Conservation (phyloP, 305 asterid species). For the Rubia tinctorum region DNA sequence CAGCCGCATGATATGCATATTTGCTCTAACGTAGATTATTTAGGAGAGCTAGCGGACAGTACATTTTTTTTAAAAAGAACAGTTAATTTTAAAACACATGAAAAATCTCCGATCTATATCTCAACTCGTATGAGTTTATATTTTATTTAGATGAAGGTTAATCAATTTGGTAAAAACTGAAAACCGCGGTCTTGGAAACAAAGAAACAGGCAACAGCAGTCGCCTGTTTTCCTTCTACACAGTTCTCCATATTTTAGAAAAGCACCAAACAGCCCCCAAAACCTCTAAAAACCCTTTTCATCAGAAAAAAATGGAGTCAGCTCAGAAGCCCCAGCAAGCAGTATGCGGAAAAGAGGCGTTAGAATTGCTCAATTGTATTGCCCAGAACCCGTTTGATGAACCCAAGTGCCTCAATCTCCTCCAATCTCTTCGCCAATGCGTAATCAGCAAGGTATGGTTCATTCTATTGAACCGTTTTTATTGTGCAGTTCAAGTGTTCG, state of each 20-base stretch:
- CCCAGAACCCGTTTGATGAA: constrained; percentile 49
- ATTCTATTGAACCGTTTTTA: not conserved
- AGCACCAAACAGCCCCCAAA: constrained; percentile 1
- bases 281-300: not conserved
- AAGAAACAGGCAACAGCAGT: not conserved
- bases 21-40: too few species aligned
- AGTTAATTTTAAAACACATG: too few species aligned
- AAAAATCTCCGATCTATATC: too few species aligned
- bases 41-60: too few species aligned
- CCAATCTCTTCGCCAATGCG: constrained; percentile 58
- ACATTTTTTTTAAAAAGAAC: too few species aligned
- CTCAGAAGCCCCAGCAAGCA: constrained; percentile 39
- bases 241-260: not conserved
- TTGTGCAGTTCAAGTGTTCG: constrained; percentile 8
- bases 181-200: not conserved
- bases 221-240: not conserved
- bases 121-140: too few species aligned
- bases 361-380: constrained; percentile 58
- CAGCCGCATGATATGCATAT: too few species aligned
- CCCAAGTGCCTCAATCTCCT: constrained; percentile 51
- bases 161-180: too few species aligned
- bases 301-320: constrained; percentile 30
- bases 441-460: constrained; percentile 40
- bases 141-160: too few species aligned
- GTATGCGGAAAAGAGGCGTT: constrained; percentile 60